Conservation (phyloP, 1,139 yeast species). For the Zygoascus sp. region DNA sequence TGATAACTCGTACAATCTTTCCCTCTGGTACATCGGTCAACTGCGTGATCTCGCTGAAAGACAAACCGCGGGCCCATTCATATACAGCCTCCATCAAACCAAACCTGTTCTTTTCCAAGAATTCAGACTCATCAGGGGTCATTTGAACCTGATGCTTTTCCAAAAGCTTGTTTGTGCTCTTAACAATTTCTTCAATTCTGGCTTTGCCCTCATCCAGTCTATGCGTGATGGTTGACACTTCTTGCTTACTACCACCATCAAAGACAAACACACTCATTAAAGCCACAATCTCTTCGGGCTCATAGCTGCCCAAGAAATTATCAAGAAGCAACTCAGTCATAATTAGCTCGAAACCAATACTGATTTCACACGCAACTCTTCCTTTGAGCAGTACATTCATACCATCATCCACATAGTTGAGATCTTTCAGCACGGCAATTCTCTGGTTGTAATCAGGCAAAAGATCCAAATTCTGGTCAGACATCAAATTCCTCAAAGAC, state of each 20-base stretch:
- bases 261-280: conserved; percentile 86
- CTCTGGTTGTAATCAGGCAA: conserved; percentile 94
- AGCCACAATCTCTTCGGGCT: conserved; percentile 95
- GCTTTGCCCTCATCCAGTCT: conserved; percentile 73
- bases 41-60: conserved; percentile 86
- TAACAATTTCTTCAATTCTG: conserved; percentile 67
- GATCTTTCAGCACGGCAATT: conserved; percentile 62
- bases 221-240: conserved; percentile 66
- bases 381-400: conserved; percentile 82
- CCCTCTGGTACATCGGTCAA: conserved; percentile 92
- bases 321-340: conserved; percentile 85
- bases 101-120: conserved; percentile 76
- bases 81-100: conserved; percentile 90
- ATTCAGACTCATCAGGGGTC: conserved; percentile 82
- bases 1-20: conserved; percentile 93
- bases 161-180: conserved; percentile 57
- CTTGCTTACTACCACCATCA: conserved; percentile 68
- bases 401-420: conserved; percentile 71
- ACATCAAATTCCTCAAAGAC: conserved; percentile 55
- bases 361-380: conserved; percentile 80
- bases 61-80: conserved; percentile 96
- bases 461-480: conserved; percentile 84
- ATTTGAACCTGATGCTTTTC: conserved; percentile 65
- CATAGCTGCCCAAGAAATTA: conserved; percentile 87
- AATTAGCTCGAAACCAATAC: conserved; percentile 85